A percentile compares a stretch with the other conserved stretches of the same genome.
Conservation (phyloP, 192 early-diverging fungal species). For the Backusella tarrabulga region DNA sequence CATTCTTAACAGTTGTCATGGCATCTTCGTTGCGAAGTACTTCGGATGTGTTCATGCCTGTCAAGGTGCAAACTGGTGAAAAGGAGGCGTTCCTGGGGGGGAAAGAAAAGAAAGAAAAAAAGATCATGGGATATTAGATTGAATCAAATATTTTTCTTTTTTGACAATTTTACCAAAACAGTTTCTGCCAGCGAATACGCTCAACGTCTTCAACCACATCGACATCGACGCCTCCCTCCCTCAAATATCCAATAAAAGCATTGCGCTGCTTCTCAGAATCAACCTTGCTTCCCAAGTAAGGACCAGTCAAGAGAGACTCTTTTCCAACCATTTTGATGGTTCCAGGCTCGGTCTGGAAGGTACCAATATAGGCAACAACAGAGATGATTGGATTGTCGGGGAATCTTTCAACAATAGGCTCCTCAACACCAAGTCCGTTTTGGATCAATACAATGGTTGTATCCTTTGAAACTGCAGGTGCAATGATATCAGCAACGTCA, state of each 20-base stretch:
- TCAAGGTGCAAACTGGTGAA: constrained; percentile 63
- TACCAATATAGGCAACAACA: constrained; percentile 61
- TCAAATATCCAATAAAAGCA: constrained; percentile 44
- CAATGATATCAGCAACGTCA: constrained; percentile 57
- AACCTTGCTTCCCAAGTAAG: constrained; percentile 31
- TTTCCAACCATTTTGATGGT: constrained; percentile 49
- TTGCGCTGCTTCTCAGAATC: constrained; percentile 28
- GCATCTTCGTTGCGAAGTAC: constrained; percentile 52
- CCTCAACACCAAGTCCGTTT: constrained; percentile 70
- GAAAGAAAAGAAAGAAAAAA: background rate
- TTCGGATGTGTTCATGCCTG: constrained; percentile 52
- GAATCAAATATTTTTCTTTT: background rate
- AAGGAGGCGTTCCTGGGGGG: constrained; percentile 70
- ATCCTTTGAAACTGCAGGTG: constrained; percentile 46
- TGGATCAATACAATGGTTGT: constrained; percentile 69
- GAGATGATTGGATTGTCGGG: constrained; percentile 61
- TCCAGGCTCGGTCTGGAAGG: constrained; percentile 53
- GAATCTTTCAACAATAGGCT: constrained; percentile 53
- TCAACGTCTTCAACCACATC: constrained; percentile 55
- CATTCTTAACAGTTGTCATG: constrained; percentile 34
- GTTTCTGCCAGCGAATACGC: constrained; percentile 63
- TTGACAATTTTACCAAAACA: constrained; percentile 55
- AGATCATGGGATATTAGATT: background rate
- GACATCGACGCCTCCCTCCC: constrained; percentile 37
- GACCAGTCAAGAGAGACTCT: constrained; percentile 43